A percentile compares a stretch with the other conserved stretches of the same genome.
Evolutionary conservation across 257 asterid species (phyloP).

Genomic region (Echites panduratus): DNA sequence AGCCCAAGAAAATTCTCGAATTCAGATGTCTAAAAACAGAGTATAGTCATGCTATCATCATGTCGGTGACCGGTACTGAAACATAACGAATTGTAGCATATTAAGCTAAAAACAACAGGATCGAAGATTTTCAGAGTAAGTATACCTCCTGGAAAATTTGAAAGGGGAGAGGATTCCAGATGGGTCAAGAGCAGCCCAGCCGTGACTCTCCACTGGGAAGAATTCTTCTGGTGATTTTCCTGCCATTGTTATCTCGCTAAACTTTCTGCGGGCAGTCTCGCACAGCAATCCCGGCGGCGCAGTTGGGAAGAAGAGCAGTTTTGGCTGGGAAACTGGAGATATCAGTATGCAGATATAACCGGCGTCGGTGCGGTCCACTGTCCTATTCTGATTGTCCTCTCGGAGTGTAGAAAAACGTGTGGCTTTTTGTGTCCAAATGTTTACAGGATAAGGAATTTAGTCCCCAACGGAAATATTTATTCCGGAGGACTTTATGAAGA

Average conservation of each 20-base stretch:
- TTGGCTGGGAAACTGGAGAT: not conserved
- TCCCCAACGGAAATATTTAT: no score
- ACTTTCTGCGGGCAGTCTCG: not conserved
- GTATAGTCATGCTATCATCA: not conserved
- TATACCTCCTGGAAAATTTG: slow-evolving; percentile 5
- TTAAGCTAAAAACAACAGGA: not conserved
- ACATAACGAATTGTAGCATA: not conserved
- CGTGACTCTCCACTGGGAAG: not conserved
- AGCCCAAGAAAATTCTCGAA: not conserved
- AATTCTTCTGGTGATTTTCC: slow-evolving; percentile 1
- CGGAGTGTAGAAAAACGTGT: no score
- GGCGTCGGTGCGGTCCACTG: no score
- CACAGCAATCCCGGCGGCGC: not conserved
- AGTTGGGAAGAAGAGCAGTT: not conserved
- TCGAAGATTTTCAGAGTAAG: not conserved
- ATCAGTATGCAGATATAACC: not conserved
- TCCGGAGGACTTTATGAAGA: no score
- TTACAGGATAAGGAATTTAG: no score
- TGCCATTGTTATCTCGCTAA: not conserved
- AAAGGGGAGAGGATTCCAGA: slow-evolving; percentile 10
- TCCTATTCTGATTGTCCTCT: no score
- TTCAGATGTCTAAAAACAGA: no score
- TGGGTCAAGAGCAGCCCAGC: slow-evolving; percentile 11
- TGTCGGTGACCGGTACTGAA: not conserved
- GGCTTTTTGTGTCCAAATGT: no score